Evolutionary conservation across 2,329 filamentous ascomycete genomes (phyloP).

Genomic region (Botrytis paeoniae): DNA sequence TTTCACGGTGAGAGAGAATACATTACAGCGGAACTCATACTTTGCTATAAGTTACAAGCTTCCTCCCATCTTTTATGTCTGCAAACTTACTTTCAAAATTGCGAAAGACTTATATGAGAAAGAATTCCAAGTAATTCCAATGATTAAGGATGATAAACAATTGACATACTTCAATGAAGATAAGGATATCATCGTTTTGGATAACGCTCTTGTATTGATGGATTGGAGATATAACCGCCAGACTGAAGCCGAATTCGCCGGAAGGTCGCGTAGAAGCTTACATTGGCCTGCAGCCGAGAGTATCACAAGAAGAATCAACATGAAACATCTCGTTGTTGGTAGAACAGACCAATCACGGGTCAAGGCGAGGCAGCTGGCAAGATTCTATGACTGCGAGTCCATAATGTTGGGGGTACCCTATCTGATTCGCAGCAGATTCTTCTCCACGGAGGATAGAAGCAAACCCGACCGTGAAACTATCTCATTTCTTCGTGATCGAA

Average conservation of each 20-base stretch:
- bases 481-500: not conserved
- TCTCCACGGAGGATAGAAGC: not conserved
- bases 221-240: slow-evolving; percentile 4
- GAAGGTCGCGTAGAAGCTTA: accelerated
- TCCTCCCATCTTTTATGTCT: not conserved
- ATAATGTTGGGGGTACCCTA: not conserved
- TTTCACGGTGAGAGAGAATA: not conserved
- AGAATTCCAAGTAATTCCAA: not conserved
- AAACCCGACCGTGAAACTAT: not conserved
- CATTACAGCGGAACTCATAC: not conserved
- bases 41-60: not conserved
- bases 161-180: slow-evolving; percentile 3
- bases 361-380: not conserved
- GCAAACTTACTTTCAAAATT: not conserved
- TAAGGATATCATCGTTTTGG: not conserved
- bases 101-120: not conserved
- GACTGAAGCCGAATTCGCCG: not conserved
- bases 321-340: not conserved
- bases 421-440: not conserved
- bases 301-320: slow-evolving; percentile 4
- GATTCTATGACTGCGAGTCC: slow-evolving; percentile 8
- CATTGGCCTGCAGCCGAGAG: not conserved
- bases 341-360: too few relatives aligned
- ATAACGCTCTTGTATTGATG: not conserved
- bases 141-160: not conserved